Conservation (phyloP, 1,139 yeast species). For the Magnusiomyces tetraspermus region DNA sequence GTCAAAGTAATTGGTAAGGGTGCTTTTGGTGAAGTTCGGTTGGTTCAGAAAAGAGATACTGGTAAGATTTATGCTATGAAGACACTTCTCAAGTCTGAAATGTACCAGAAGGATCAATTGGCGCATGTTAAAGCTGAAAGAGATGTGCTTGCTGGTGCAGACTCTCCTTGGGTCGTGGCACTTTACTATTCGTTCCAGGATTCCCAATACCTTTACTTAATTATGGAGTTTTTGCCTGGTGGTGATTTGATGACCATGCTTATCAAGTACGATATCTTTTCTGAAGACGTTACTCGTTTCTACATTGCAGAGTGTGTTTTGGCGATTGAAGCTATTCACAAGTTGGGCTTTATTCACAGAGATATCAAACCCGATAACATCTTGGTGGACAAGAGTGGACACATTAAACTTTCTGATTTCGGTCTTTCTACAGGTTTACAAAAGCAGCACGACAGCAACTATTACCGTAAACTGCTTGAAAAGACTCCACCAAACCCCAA, state of each 20-base stretch:
- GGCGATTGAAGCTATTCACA: constrained; percentile 67
- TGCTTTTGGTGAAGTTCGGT: constrained; percentile 66
- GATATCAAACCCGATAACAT: constrained; percentile 76
- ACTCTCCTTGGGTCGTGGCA: constrained; percentile 71
- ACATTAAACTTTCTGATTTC: constrained; percentile 66
- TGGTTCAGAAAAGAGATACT: constrained; percentile 62
- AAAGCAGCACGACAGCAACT: constrained; percentile 61
- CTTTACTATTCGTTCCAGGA: constrained; percentile 66
- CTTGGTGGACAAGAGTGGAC: constrained; percentile 49
- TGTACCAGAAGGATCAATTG: constrained; percentile 65
- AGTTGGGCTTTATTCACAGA: constrained; percentile 64
- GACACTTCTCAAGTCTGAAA: constrained; percentile 57
- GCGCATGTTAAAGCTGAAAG: constrained; percentile 73
- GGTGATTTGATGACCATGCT: constrained; percentile 75
- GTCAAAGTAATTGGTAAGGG: constrained; percentile 72
- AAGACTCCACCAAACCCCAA: constrained; percentile 32
- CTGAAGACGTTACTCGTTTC: constrained; percentile 64
- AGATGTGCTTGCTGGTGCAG: constrained; percentile 65
- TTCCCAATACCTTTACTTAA: constrained; percentile 54
- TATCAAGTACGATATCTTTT: constrained; percentile 62
- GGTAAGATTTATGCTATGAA: constrained; percentile 75
- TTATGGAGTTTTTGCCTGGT: constrained; percentile 71
- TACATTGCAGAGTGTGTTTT: constrained; percentile 76
- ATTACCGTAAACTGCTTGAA: constrained; percentile 56
- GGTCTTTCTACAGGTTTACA: constrained; percentile 75